phyloP scores from a whole-genome alignment of 768 basidiomycete species.

The Lactarius deliciosus region DNA sequence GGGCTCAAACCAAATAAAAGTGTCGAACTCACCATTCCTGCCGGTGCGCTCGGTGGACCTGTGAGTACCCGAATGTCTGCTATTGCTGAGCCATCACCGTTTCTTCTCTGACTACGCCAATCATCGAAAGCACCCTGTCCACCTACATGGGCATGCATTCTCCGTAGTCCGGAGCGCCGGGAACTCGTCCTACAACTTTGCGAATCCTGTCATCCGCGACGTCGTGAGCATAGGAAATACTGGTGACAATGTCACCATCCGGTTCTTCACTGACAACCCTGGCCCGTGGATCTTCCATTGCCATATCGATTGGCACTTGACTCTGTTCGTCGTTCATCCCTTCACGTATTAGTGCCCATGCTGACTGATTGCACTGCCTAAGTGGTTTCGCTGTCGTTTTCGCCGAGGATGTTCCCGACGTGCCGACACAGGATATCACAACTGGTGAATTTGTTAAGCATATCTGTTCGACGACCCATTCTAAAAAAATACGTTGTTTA shows the following conservation, averaged over 20 bases:
- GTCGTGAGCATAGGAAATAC: conserved; percentile 35
- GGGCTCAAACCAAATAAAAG: conserved; percentile 45
- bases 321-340: background rate
- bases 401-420: conserved; percentile 17
- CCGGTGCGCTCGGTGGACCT: background rate
- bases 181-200: conserved; percentile 22
- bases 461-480: background rate
- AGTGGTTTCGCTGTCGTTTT: conserved; percentile 26
- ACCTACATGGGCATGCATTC: conserved; percentile 23
- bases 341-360: background rate
- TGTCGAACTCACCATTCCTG: conserved; percentile 42
- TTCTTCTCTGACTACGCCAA: background rate
- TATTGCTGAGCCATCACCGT: background rate
- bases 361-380: background rate
- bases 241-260: conserved; percentile 29
- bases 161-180: conserved; percentile 27
- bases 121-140: conserved; percentile 12
- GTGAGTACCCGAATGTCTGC: background rate
- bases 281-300: conserved; percentile 35
- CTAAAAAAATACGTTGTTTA: background rate
- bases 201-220: conserved; percentile 47
- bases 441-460: background rate
- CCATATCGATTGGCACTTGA: conserved; percentile 35
- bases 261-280: conserved; percentile 35
- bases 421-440: background rate